These are phyloP conservation scores for Talaromyces marneffei DNA, from an alignment of 2,329 filamentous ascomycete species.

Conservation along the genomic window DNA sequence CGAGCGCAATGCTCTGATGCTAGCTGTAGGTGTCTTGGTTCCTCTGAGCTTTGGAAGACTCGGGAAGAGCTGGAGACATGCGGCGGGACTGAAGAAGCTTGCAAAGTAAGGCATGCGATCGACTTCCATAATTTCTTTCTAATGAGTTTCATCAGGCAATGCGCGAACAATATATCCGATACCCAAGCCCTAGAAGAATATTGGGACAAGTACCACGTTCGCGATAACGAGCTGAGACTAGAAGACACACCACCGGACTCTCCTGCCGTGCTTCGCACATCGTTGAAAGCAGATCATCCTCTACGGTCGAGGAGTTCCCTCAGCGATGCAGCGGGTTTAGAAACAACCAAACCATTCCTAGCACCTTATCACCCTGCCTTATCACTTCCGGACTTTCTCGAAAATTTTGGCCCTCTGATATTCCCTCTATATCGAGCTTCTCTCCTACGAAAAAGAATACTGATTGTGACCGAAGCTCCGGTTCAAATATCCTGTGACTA, in stretches of 20 bases:
- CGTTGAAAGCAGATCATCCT: slow-evolving; percentile 46
- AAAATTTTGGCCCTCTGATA: slow-evolving; percentile 81
- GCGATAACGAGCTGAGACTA: slow-evolving; percentile 33
- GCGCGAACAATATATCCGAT: slow-evolving; percentile 61
- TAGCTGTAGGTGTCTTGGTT: slow-evolving; percentile 84
- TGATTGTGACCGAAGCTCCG: slow-evolving; percentile 80
- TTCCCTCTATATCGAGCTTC: slow-evolving; percentile 88
- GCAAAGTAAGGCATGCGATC: slow-evolving; percentile 51
- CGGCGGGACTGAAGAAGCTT: slow-evolving; percentile 66
- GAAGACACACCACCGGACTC: slow-evolving; percentile 49
- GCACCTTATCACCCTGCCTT: slow-evolving; percentile 79
- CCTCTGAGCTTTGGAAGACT: slow-evolving; percentile 78
- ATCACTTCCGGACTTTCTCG: slow-evolving; percentile 69
- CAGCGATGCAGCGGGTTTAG: slow-evolving; percentile 38
- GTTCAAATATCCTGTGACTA: slow-evolving; percentile 83
- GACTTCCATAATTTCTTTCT: slow-evolving; percentile 14
- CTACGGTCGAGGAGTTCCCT: slow-evolving; percentile 33
- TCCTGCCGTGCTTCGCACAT: slow-evolving; percentile 45
- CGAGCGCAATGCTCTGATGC: slow-evolving; percentile 82
- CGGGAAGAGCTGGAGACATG: slow-evolving; percentile 85
- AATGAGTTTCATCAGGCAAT: slow-evolving; percentile 31
- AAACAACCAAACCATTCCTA: slow-evolving; percentile 52
- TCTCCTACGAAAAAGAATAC: slow-evolving; percentile 75
- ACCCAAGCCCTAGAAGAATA: slow-evolving; percentile 66
- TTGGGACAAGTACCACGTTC: slow-evolving; percentile 55